phyloP scores from a whole-genome alignment of 495 filamentous ascomycete genomes.

The Hypoxylon fragiforme region DNA sequence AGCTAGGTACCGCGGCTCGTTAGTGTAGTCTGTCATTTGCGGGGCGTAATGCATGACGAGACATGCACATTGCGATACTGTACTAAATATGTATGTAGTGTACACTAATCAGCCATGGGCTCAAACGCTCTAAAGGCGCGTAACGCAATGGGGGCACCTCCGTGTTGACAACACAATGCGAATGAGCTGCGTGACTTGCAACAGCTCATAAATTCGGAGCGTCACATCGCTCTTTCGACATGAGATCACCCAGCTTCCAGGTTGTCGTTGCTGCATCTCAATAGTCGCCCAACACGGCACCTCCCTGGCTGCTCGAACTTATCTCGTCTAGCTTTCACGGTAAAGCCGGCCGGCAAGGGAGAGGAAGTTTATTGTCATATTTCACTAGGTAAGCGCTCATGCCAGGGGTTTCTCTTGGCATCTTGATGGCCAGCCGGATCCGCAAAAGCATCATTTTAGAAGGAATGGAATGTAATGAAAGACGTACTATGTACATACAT shows the following conservation, averaged over 20 bases:
- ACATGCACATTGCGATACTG: conserved; percentile 10
- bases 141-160: conserved; percentile 7
- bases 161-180: conserved; percentile 14
- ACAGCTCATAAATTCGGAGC: conserved; percentile 25
- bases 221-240: conserved; percentile 26
- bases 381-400: conserved; percentile 14
- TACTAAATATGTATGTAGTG: conserved; percentile 4
- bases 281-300: conserved; percentile 9
- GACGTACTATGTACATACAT: background rate
- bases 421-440: conserved; percentile 28
- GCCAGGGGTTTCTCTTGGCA: conserved; percentile 32
- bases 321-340: conserved; percentile 19
- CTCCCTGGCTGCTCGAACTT: background rate
- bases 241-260: conserved; percentile 14
- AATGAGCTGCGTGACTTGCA: conserved; percentile 10
- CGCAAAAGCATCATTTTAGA: conserved; percentile 20
- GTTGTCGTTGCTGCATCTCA: conserved; percentile 14
- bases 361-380: conserved; percentile 15
- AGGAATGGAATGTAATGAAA: conserved; percentile 9
- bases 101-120: background rate
- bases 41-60: conserved; percentile 20
- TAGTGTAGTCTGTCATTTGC: conserved; percentile 20
- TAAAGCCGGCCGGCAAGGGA: conserved; percentile 28
- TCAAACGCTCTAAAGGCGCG: no score
- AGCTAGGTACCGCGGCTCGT: conserved; percentile 22